A percentile compares a stretch with the other conserved stretches of the same genome.
Evolutionary conservation across 1,284 basidiomycete genomes (phyloP).

Genomic region (Pseudozyma hubeiensis): DNA sequence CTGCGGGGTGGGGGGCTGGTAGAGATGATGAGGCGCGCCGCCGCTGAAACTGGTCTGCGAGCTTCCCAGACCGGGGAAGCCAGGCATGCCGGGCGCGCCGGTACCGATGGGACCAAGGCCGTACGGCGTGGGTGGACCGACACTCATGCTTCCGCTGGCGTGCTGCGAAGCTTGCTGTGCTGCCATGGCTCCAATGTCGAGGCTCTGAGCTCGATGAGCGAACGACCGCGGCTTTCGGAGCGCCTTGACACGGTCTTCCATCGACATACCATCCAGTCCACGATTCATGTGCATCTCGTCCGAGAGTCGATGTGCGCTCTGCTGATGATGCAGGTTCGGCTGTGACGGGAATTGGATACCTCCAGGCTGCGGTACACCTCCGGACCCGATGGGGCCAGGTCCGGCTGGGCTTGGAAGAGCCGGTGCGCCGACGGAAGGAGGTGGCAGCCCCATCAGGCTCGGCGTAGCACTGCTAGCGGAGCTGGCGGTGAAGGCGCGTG

Average conservation of each 20-base stretch:
- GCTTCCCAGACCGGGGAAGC: constrained; percentile 40
- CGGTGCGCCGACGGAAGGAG: constrained; percentile 31
- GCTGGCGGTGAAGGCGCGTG: constrained; percentile 45
- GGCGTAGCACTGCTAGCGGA: constrained; percentile 36
- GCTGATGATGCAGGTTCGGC: constrained; percentile 32
- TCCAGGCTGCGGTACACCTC: constrained; percentile 12
- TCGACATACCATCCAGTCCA: constrained; percentile 44
- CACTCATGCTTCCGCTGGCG: constrained; percentile 34
- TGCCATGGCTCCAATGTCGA: constrained; percentile 59
- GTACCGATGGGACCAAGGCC: constrained; percentile 50
- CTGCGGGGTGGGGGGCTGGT: constrained; percentile 21
- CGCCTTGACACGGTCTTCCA: constrained; percentile 55
- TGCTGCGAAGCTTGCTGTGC: constrained; percentile 55
- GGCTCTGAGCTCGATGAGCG: constrained; percentile 60
- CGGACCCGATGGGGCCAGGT: constrained; percentile 21
- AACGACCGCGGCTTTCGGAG: constrained; percentile 61
- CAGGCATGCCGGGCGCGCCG: constrained; percentile 26
- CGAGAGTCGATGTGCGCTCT: constrained; percentile 42
- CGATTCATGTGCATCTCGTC: constrained; percentile 52
- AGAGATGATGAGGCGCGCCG: constrained; percentile 25
- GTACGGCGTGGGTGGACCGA: constrained; percentile 44
- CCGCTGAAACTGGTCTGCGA: constrained; percentile 22
- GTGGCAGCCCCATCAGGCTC: constrained; percentile 40
- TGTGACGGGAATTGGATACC: constrained; percentile 56
- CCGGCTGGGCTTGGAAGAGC: constrained; percentile 28